Conservation (phyloP, 805 yeast species). For the Ogataea pini region DNA sequence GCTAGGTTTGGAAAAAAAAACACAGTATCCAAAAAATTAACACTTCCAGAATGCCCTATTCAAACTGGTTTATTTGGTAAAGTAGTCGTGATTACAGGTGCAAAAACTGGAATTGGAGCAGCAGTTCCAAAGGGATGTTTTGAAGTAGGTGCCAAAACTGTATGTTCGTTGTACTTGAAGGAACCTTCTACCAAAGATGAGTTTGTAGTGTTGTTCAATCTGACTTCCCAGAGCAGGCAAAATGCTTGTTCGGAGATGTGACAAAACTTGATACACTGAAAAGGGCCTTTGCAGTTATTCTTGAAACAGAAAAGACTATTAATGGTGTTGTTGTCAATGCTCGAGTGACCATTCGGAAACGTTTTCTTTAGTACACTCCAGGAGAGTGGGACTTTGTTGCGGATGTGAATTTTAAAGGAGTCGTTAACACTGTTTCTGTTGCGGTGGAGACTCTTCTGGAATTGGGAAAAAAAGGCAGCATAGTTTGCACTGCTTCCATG, state of each 20-base stretch:
- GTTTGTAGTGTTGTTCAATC: conserved; percentile 11
- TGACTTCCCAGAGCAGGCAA: conserved; percentile 14
- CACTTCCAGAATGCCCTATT: conserved; percentile 9
- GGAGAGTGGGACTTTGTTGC: conserved; percentile 17
- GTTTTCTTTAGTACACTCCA: conserved; percentile 16
- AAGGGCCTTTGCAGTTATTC: conserved; percentile 8
- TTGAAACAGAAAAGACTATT: conserved; percentile 6
- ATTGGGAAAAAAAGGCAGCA: conserved; percentile 38
- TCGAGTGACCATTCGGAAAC: conserved; percentile 18
- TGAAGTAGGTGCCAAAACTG: conserved; percentile 16
- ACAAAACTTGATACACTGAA: conserved; percentile 15
- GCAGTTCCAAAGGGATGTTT: conserved; percentile 16
- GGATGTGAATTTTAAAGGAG: conserved; percentile 14
- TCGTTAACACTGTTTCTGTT: conserved; percentile 12
- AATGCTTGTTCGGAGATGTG: conserved; percentile 13
- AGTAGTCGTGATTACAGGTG: conserved; percentile 17
- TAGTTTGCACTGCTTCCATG: conserved; percentile 54
- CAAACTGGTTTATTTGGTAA: conserved; percentile 18
- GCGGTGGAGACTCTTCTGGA: conserved; percentile 14
- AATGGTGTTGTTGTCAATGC: conserved; percentile 20
- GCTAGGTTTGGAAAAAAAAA: conserved; percentile 15
- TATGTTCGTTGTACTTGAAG: conserved; percentile 14
- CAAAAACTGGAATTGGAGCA: conserved; percentile 20
- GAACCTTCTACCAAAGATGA: conserved; percentile 16
- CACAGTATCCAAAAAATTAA: conserved; percentile 8